These are phyloP conservation scores for Globisporangium iwayamae DNA, from an alignment of 352 stramenopile genomes.

Conservation along the genomic window DNA sequence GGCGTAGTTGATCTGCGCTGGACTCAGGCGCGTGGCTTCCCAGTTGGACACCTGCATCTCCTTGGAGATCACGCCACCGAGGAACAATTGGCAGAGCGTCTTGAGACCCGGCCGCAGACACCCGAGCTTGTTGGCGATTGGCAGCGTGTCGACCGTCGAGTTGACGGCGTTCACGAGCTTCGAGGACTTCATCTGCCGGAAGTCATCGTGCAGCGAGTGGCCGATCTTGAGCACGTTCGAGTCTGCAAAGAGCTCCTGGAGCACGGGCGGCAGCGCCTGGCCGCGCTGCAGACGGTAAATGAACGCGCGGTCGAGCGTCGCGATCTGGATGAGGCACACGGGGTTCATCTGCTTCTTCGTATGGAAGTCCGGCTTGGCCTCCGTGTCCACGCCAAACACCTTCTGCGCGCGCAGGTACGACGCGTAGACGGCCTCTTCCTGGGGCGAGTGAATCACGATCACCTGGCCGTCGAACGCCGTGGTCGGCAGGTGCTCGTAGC, in stretches of 20 bases:
- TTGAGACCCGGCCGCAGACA: slow-evolving; percentile 70
- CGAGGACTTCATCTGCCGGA: slow-evolving; percentile 52
- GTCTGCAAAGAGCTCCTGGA: slow-evolving; percentile 58
- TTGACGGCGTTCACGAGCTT: slow-evolving; percentile 55
- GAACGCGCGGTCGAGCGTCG: slow-evolving; percentile 70
- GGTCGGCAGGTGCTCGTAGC: slow-evolving; percentile 50
- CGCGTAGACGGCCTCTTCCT: slow-evolving; percentile 48
- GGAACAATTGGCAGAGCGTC: slow-evolving; percentile 74
- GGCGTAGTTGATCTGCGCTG: slow-evolving; percentile 74
- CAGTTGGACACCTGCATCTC: slow-evolving; percentile 87
- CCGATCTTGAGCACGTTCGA: slow-evolving; percentile 68
- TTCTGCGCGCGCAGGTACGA: slow-evolving; percentile 52
- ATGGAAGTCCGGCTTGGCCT: slow-evolving; percentile 68
- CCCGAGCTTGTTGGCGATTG: slow-evolving; percentile 71
- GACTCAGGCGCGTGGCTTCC: slow-evolving; percentile 60
- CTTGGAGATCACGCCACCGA: slow-evolving; percentile 65
- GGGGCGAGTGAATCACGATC: slow-evolving; percentile 55
- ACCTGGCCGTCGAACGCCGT: slow-evolving; percentile 52
- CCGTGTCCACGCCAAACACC: slow-evolving; percentile 73
- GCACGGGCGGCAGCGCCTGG: slow-evolving; percentile 44
- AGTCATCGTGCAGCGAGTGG: slow-evolving; percentile 76
- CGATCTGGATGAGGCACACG: slow-evolving; percentile 76
- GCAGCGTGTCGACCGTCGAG: slow-evolving; percentile 78
- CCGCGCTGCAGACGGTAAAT: slow-evolving; percentile 65
- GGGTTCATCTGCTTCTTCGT: slow-evolving; percentile 54